Percentiles rank a stretch among this genome's conserved stretches.
Evolutionary conservation across 805 yeast species (phyloP).

Genomic region (Blastobotrys americana): DNA sequence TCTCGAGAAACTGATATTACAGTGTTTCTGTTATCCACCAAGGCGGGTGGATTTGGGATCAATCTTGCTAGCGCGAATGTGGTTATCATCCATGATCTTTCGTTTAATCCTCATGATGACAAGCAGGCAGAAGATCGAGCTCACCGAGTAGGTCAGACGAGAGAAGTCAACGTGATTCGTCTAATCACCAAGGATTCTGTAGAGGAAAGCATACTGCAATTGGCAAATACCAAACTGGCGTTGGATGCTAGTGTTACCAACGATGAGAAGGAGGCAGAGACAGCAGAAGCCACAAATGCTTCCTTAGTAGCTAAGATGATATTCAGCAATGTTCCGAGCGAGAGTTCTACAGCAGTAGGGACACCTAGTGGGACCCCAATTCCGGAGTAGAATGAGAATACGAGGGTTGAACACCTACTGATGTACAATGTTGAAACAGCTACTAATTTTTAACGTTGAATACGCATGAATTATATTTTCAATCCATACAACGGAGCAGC

Average conservation of each 20-base stretch:
- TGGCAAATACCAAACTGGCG: slow-evolving; percentile 87
- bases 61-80: slow-evolving; percentile 91
- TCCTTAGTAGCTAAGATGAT: slow-evolving; percentile 32
- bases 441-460: too few species aligned
- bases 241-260: slow-evolving; percentile 49
- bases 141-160: slow-evolving; percentile 91
- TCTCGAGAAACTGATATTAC: slow-evolving; percentile 77
- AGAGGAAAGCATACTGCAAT: slow-evolving; percentile 78
- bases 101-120: slow-evolving; percentile 97
- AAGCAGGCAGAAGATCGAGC: slow-evolving; percentile 98
- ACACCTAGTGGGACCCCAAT: too few species aligned
- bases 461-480: too few species aligned
- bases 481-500: too few species aligned
- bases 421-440: too few species aligned
- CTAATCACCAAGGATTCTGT: slow-evolving; percentile 67
- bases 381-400: too few species aligned
- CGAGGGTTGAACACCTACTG: too few species aligned
- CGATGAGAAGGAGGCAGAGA: slow-evolving; percentile 31
- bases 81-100: slow-evolving; percentile 85
- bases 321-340: slow-evolving; percentile 13
- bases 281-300: slow-evolving; percentile 32
- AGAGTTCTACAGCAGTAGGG: neutral
- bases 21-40: slow-evolving; percentile 81
- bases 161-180: slow-evolving; percentile 72
- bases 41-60: slow-evolving; percentile 98